Evolutionary conservation across 768 basidiomycete genomes (phyloP).

Genomic region (Tubosaeta sp.): DNA sequence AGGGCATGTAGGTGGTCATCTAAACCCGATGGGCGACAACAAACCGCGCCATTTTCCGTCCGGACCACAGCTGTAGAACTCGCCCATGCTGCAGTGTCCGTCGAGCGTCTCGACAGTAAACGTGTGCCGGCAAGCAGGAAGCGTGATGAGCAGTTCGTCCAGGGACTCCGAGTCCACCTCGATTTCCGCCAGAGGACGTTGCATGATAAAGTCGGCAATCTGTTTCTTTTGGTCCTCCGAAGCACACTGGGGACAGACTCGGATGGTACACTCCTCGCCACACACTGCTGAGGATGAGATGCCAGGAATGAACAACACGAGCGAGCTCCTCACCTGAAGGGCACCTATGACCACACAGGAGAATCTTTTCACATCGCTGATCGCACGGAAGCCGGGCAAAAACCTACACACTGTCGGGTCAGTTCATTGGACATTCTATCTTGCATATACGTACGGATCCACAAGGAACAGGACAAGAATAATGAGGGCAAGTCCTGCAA

Average conservation of each 20-base stretch:
- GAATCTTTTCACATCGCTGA: constrained; percentile 40
- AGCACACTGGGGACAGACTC: constrained; percentile 53
- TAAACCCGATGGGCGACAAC: constrained; percentile 37
- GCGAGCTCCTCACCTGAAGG: constrained; percentile 49
- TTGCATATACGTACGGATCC: constrained; percentile 51
- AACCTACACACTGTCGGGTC: constrained; percentile 35
- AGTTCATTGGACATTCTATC: background rate
- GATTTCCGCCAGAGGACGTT: constrained; percentile 47
- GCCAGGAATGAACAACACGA: background rate
- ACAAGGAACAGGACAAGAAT: constrained; percentile 56
- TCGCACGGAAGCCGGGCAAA: constrained; percentile 75
- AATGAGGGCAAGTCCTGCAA: constrained; percentile 51
- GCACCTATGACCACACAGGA: constrained; percentile 61
- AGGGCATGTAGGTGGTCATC: constrained; percentile 52
- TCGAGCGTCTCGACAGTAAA: constrained; percentile 74
- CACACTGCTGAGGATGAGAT: constrained; percentile 44
- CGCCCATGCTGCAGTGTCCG: constrained; percentile 46
- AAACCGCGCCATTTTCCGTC: constrained; percentile 44
- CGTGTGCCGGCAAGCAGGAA: constrained; percentile 56
- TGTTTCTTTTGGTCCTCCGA: constrained; percentile 32
- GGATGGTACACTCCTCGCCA: constrained; percentile 56
- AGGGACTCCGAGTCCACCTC: constrained; percentile 34
- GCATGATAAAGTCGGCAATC: constrained; percentile 59
- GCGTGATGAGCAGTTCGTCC: constrained; percentile 55
- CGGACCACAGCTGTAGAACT: constrained; percentile 41